Conservation (phyloP, 345 rosid species). For the Streptanthus diversifolius region DNA sequence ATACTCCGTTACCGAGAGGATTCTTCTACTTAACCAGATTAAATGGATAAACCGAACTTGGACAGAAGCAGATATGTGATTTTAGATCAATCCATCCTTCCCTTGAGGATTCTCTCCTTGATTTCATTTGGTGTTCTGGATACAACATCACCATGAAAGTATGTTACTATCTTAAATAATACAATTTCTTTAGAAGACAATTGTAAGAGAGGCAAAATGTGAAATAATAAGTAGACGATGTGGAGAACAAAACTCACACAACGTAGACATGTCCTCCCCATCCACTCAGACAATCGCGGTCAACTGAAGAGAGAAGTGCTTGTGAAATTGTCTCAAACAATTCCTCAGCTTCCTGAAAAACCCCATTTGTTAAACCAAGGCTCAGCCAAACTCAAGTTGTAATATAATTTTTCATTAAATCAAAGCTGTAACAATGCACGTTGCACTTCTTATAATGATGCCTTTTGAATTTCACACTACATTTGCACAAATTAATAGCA, state of each 20-base stretch:
- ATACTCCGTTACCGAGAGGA: neutral
- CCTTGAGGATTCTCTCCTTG: conserved; percentile 80
- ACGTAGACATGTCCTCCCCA: conserved; percentile 97
- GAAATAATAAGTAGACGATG: neutral
- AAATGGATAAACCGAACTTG: neutral
- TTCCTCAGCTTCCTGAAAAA: conserved; percentile 76
- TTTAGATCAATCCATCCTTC: conserved; percentile 77
- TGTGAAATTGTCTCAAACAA: conserved; percentile 82
- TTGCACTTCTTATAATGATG: neutral
- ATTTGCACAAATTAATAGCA: neutral
- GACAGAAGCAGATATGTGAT: conserved; percentile 2
- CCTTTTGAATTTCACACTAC: neutral
- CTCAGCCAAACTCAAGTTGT: neutral
- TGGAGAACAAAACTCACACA: conserved; percentile 61
- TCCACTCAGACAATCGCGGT: conserved; percentile 92
- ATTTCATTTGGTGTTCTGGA: conserved; percentile 80
- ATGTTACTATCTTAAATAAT: neutral
- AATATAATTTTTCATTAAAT: neutral
- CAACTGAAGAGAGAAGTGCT: conserved; percentile 84
- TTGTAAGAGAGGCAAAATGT: neutral
- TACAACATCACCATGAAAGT: conserved; percentile 13
- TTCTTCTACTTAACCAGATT: conserved; percentile 13
- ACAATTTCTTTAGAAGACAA: neutral
- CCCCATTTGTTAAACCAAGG: neutral
- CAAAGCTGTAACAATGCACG: neutral